These are phyloP conservation scores for Clitoria ternatea DNA, from an alignment of 306 rosid genomes.

Conservation along the genomic window DNA sequence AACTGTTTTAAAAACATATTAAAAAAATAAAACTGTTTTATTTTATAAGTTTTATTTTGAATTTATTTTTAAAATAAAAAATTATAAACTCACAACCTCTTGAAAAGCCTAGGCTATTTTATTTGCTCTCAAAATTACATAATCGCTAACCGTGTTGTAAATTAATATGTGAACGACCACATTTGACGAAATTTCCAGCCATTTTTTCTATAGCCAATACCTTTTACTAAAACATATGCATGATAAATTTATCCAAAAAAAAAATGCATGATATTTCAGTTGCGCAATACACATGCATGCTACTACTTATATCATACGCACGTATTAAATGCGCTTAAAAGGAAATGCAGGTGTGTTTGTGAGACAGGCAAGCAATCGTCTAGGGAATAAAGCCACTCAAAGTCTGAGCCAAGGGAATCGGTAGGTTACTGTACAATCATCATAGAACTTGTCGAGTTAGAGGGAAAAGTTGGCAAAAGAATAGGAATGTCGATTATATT, in stretches of 20 bases:
- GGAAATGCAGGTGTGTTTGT: background rate
- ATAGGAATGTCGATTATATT: too few relatives aligned
- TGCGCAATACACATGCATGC: background rate
- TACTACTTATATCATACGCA: too few relatives aligned
- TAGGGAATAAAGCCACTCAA: conserved; percentile 10
- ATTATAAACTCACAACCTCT: too few relatives aligned
- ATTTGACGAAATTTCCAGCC: background rate
- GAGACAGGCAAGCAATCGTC: conserved; percentile 3
- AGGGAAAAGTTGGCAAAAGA: conserved; percentile 25
- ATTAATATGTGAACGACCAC: background rate
- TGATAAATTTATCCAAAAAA: background rate
- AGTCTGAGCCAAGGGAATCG: conserved; percentile 29
- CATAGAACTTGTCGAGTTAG: conserved; percentile 23
- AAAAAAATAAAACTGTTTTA: too few relatives aligned
- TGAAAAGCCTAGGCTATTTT: background rate
- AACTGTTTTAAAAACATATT: too few relatives aligned
- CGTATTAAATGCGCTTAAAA: background rate
- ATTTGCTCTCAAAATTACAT: background rate
- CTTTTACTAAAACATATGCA: background rate
- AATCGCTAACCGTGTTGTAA: background rate
- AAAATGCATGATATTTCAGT: background rate
- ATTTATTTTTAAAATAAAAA: too few relatives aligned
- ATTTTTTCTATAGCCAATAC: background rate
- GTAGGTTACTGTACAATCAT: conserved; percentile 36
- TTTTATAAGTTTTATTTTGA: too few relatives aligned